phyloP scores from a whole-genome alignment of 2,329 filamentous ascomycete species.

The Zymoseptoria passerinii region DNA sequence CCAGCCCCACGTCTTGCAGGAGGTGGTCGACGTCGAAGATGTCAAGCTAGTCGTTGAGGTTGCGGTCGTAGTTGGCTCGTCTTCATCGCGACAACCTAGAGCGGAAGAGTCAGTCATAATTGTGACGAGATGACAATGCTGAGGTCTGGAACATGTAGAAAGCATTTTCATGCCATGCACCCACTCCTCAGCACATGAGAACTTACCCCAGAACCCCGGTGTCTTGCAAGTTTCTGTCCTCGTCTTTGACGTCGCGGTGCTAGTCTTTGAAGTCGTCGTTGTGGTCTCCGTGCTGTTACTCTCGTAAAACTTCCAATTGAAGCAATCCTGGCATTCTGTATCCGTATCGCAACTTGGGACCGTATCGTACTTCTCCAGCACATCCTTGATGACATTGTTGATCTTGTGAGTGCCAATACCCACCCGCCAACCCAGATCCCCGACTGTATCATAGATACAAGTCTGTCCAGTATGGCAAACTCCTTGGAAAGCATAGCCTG shows the following conservation, averaged over 20 bases:
- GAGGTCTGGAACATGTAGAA: too few species aligned
- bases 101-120: conserved; percentile 15
- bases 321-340: conserved; percentile 75
- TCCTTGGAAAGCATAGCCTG: conserved; percentile 87
- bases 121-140: conserved; percentile 50
- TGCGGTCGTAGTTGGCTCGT: conserved; percentile 32
- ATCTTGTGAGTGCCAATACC: conserved; percentile 90
- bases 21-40: conserved; percentile 39
- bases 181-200: conserved; percentile 31
- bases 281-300: conserved; percentile 82
- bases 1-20: conserved; percentile 56
- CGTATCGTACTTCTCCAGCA: conserved; percentile 72
- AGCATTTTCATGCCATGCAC: neutral
- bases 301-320: conserved; percentile 87
- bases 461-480: conserved; percentile 83
- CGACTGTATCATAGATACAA: conserved; percentile 88
- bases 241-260: conserved; percentile 49
- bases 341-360: conserved; percentile 71
- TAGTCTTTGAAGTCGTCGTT: conserved; percentile 48
- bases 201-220: conserved; percentile 74
- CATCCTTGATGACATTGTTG: conserved; percentile 74
- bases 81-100: conserved; percentile 24
- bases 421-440: conserved; percentile 84
- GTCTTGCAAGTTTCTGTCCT: conserved; percentile 83
- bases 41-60: conserved; percentile 29